Evolutionary conservation across 805 yeast species (phyloP), one percentile per base, ranked within the genome.

Genomic region (Nakazawaea holstii): DNA sequence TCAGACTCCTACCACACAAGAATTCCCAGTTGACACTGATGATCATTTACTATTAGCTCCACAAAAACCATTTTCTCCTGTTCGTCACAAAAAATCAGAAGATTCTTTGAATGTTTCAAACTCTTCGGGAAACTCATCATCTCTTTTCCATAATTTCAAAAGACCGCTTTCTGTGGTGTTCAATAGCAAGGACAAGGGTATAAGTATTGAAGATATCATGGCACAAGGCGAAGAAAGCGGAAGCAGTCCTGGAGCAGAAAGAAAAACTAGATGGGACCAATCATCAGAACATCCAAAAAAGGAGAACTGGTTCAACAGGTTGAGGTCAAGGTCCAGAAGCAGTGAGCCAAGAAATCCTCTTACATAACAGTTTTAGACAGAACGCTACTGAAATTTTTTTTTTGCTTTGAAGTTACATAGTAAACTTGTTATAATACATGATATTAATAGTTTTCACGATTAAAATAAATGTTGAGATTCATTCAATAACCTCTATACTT

Each of bases 231-330:
- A 35, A 10, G 37, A 39, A 9, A 26, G 14, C 13, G 37, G 24
- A 13, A 55, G 56, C 5, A 20, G 24, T 20, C 24, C 24, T 20
- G 24, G 48, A n/a, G 59, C 53, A 17, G 67, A 62, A n/a, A 52
- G 69, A 44, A 57, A 55, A 30, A 53, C 65, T 1, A 55, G 68
- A 43, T 62, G 66, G 66, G 50, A 57, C 5, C 8, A 43, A 24
- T 28, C 33, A 15, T 20, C 36, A 11, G 41, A 20, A 4, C 62
- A 45, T 55, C 63, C 48, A 32, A 68, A 65, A 39, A 61, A 67
- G 43, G 69, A 62, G 26, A 63, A 69, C 6, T 76, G 80, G 80
- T 70, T 74, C 51, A 72, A 64, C 48, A 66, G 72, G 52, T 51
- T 73, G 40, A 67, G 72, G 28, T 69, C 73, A 6, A 56, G 70